Evolutionary conservation across 176 grass and related monocot species (phyloP).

Genomic region (maize (Zea mays)): DNA sequence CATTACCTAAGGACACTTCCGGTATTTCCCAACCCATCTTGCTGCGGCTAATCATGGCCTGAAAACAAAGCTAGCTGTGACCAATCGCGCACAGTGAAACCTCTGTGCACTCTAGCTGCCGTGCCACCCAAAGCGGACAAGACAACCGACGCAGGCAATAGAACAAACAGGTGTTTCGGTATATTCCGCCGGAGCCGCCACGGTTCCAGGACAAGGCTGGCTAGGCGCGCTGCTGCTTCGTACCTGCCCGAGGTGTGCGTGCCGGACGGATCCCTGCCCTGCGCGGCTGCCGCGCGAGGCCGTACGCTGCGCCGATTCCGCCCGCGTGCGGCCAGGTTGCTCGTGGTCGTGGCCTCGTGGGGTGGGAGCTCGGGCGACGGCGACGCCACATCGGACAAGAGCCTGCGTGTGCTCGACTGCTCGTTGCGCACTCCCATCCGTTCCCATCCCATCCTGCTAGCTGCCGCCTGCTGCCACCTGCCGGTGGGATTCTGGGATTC

Average conservation of each 20-base stretch:
- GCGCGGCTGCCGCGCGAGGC: not conserved
- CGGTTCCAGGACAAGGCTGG: constrained; percentile 8
- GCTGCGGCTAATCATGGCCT: too few relatives aligned
- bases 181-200: constrained; percentile 19
- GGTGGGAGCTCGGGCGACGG: not conserved
- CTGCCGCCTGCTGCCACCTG: not conserved
- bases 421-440: constrained; percentile 6
- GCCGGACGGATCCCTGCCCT: not conserved
- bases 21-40: too few relatives aligned
- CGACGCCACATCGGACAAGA: constrained; percentile 30
- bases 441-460: not conserved
- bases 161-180: not conserved
- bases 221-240: not conserved
- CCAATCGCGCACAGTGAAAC: not conserved
- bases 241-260: not conserved
- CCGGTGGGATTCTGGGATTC: not conserved
- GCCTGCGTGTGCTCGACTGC: not conserved
- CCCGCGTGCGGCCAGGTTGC: not conserved
- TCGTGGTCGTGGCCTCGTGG: not conserved
- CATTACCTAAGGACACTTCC: too few relatives aligned
- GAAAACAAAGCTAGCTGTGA: not conserved
- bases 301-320: constrained; percentile 37
- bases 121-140: not conserved
- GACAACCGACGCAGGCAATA: not conserved
- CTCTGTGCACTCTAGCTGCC: not conserved